Evolutionary conservation across 352 stramenopile species (phyloP), one percentile per base, ranked within the genome.

Genomic region (Aphanomyces euteiches): DNA sequence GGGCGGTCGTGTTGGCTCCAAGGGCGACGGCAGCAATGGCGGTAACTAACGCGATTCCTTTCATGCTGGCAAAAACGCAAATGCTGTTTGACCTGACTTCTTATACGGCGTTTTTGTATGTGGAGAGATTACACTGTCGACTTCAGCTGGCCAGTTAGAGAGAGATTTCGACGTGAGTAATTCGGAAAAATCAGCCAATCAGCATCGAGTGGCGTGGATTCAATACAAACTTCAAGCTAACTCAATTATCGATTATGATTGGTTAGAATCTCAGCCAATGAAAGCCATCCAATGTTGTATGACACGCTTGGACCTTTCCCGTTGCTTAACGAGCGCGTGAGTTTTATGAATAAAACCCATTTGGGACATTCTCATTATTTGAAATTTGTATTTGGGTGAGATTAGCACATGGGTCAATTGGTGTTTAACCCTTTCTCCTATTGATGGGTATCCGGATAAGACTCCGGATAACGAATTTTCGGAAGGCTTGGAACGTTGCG

Each of bases 1-100:
- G 19, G 4, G 38, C 43, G 13, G 63, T 38, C 12, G 63, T 5
- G 3, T 69, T 40, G 50, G 15, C n/a, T 17, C 7, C 63, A 17
- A n/a, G 15, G 43, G 47, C 63, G 19, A 21, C 28, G 50, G 63
- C 45, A n/a, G 41, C 39, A 21, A 60, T 13, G 43, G 17, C 36
- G n/a, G 63, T 40, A 59, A 47, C 41, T 40, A 69, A 48, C 12
- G 19, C 19, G 21, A 58, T 21, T 37, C 17, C 50, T 58, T 69
- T 69, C 63, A 69, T 69, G 5, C 28, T 28, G 28, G 28, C 28
- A 28, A 28, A 28, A 28, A 28, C 28, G 28, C 28, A 28, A 28
- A 28, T 28, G 28, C 28, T 28, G 2, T 28, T 2, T 28, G 28
- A 28, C n/a, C n/a, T n/a, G 28, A 28, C 28, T 28, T 28, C 2